Evolutionary conservation across 176 grass and related monocot species (phyloP).

Genomic region (Juncus effusus): DNA sequence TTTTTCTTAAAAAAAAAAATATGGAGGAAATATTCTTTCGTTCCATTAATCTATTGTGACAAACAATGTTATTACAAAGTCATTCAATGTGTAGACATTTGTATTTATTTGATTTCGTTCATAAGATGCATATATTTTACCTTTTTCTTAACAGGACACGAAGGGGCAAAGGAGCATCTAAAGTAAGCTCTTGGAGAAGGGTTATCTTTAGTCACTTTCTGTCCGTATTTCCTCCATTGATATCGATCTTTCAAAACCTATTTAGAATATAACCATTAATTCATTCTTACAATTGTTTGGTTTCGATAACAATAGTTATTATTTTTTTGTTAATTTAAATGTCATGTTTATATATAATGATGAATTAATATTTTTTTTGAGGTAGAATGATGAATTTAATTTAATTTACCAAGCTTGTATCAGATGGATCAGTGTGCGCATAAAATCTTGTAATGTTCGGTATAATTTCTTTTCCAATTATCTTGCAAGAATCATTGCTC

Average conservation of each 20-base stretch:
- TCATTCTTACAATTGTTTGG: neutral
- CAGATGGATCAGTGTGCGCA: constrained; percentile 48
- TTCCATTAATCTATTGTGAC: too few species aligned
- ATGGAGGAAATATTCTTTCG: too few species aligned
- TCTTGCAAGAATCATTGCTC: constrained; percentile 11
- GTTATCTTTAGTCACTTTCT: constrained; percentile 89
- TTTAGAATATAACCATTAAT: neutral
- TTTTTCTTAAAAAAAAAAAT: too few species aligned
- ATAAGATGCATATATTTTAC: constrained; percentile 19
- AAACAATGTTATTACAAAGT: too few species aligned
- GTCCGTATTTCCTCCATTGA: constrained; percentile 95
- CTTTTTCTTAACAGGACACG: constrained; percentile 96
- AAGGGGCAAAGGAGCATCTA: constrained; percentile 73
- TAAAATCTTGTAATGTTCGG: constrained; percentile 35
- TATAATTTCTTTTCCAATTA: constrained; percentile 29
- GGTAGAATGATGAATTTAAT: neutral
- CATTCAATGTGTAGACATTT: too few species aligned
- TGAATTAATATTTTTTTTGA: too few species aligned
- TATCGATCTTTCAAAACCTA: constrained; percentile 78
- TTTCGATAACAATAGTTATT: neutral
- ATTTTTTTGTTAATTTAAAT: neutral
- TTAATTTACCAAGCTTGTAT: constrained; percentile 48
- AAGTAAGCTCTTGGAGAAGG: constrained; percentile 87
- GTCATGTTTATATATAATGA: too few species aligned
- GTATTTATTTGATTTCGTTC: neutral